phyloP scores from a whole-genome alignment of 1,284 basidiomycete genomes.

The Apiotrichum brassicae region DNA sequence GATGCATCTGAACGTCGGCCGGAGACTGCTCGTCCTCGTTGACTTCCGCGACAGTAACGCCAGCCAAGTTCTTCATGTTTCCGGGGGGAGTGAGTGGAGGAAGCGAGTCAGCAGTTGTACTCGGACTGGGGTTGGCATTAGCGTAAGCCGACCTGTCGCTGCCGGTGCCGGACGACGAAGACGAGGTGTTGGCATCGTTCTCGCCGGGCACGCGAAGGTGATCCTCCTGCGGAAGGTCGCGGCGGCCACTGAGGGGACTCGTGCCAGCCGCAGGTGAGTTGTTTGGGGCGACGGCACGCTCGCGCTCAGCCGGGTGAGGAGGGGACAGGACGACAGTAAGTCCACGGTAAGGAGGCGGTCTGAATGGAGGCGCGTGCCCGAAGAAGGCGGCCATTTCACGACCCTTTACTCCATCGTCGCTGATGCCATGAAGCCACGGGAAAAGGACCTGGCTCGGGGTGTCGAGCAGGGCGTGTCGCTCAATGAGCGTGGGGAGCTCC shows the following conservation, averaged over 20 bases:
- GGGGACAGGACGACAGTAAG: conserved; percentile 38
- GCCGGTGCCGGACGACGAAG: conserved; percentile 27
- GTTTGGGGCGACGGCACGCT: background rate
- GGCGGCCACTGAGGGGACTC: background rate
- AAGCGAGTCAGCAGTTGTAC: conserved; percentile 13
- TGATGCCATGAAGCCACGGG: conserved; percentile 47
- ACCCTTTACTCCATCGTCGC: conserved; percentile 42
- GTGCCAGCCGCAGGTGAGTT: conserved; percentile 3
- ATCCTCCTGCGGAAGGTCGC: background rate
- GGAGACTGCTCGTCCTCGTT: conserved; percentile 1
- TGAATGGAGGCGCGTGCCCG: conserved; percentile 40
- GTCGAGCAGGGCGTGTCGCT: conserved; percentile 40
- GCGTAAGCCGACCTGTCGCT: background rate
- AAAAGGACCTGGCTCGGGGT: conserved; percentile 44
- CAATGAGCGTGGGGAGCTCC: conserved; percentile 38
- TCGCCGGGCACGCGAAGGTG: conserved; percentile 8
- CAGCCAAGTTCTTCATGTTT: background rate
- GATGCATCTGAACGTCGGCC: conserved; percentile 43
- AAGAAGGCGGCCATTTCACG: conserved; percentile 45
- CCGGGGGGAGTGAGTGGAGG: conserved; percentile 6
- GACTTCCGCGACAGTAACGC: conserved; percentile 6
- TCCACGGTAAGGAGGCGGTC: conserved; percentile 45
- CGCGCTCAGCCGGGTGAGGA: conserved; percentile 29
- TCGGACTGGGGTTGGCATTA: conserved; percentile 12
- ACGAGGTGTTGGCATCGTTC: conserved; percentile 25